Evolutionary conservation across 768 basidiomycete genomes (phyloP).

Genomic region (Boletus subcaerulescens): DNA sequence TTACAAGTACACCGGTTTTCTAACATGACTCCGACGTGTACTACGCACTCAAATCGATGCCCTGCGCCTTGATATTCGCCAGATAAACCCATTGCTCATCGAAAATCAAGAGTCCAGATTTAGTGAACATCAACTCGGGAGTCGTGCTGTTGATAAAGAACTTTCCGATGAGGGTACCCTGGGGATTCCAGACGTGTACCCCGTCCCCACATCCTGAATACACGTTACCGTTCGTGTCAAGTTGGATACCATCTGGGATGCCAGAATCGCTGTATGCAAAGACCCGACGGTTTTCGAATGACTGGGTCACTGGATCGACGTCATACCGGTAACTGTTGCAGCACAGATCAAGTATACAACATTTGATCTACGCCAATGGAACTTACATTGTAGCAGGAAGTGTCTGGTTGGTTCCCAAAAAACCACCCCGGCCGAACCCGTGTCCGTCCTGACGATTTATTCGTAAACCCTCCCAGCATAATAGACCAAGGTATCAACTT

Average conservation of each 20-base stretch:
- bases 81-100: too few species aligned
- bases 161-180: too few species aligned
- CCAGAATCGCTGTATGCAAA: constrained; percentile 69
- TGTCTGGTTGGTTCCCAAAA: constrained; percentile 52
- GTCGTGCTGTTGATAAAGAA: constrained; percentile 29
- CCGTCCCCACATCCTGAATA: too few species aligned
- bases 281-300: constrained; percentile 58
- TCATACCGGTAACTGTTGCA: constrained; percentile 61
- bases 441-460: constrained; percentile 31
- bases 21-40: too few species aligned
- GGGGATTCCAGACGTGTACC: constrained; percentile 60
- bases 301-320: constrained; percentile 51
- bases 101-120: too few species aligned
- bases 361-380: not conserved
- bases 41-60: too few species aligned
- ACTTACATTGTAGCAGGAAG: constrained; percentile 67
- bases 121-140: too few species aligned
- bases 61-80: too few species aligned
- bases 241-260: constrained; percentile 63
- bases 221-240: constrained; percentile 41
- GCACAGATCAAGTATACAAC: not conserved
- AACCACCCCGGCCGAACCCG: constrained; percentile 37
- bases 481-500: constrained; percentile 9
- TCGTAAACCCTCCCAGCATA: constrained; percentile 1
- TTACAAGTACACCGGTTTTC: too few species aligned